Evolutionary conservation across 2,329 filamentous ascomycete species (phyloP).

Genomic region (Xylariales sp.): DNA sequence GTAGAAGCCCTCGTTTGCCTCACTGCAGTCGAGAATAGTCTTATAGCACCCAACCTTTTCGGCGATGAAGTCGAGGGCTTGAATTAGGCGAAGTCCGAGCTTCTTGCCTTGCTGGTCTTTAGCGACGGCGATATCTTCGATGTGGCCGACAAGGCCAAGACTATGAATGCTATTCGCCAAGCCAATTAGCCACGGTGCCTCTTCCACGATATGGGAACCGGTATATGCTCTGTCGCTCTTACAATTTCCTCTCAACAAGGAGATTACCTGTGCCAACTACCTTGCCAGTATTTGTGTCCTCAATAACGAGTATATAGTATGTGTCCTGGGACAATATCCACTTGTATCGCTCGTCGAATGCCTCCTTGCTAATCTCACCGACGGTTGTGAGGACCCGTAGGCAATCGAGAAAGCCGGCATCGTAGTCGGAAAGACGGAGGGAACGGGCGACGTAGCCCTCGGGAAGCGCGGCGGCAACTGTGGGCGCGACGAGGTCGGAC

Average conservation of each 20-base stretch:
- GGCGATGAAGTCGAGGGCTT: conserved; percentile 90
- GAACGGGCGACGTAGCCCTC: conserved; percentile 85
- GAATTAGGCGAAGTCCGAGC: conserved; percentile 89
- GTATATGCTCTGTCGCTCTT: conserved; percentile 51
- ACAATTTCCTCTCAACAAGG: conserved; percentile 95
- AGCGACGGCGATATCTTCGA: conserved; percentile 96
- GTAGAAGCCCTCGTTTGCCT: conserved; percentile 97
- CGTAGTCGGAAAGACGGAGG: conserved; percentile 81
- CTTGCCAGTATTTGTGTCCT: conserved; percentile 70
- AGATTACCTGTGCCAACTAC: conserved; percentile 93
- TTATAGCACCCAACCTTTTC: conserved; percentile 94
- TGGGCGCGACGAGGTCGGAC: conserved; percentile 78
- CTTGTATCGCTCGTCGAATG: conserved; percentile 83
- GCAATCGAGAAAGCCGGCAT: conserved; percentile 87
- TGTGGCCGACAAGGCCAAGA: conserved; percentile 88
- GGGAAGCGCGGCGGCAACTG: conserved; percentile 78
- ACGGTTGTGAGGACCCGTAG: conserved; percentile 92
- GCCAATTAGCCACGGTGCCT: conserved; percentile 23
- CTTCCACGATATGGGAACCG: background rate
- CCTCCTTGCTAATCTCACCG: conserved; percentile 80
- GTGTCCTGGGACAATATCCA: conserved; percentile 80
- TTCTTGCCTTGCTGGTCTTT: conserved; percentile 98
- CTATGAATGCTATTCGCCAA: conserved; percentile 73
- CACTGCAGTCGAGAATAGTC: conserved; percentile 95
- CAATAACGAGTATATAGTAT: conserved; percentile 89